Base-by-base conservation (phyloP, 345 rosid genomes). In the Zanthoxylum bungeanum region DNA sequence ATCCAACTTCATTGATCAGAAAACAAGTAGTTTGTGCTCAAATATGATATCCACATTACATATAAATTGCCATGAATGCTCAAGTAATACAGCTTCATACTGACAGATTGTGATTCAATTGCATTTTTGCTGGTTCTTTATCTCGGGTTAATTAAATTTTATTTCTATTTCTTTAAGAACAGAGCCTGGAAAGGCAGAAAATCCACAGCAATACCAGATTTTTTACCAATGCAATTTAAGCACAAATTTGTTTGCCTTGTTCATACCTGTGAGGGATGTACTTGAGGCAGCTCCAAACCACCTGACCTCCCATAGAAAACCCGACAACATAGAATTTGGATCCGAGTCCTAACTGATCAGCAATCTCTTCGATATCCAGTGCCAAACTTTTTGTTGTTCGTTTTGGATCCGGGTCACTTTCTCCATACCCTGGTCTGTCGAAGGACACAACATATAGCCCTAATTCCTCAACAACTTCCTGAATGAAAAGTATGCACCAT, bases 181-280 rank as follows among this genome's bases (percentile, higher is more conserved):
- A 42, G 2, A 42, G 46, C 46, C 46, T 8, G 46, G 12, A 42
- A 27, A 55, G 16, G 60, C 21, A 57, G 16, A 28, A 57, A 10
- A 57, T 57, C 61, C 6, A 10, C 37, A 14, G 37, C 0, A 28
- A 57, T 28, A 14, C 1, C n/a, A 6, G 10, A 16, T 17, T 57
- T 30, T 2, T 30, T 30, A 28, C 8, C 36, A 28, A 9, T 36
- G 61, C 21, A 34, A 22, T 24, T 11, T 36, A 37, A 62, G 50
- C n/a, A 24, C 21, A 22, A 60, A 7, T 25, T 25, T 3, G 2
- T 31, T 16, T 24, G 19, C 37, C 9, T 31, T 21, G 12, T 14
- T 37, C 19, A 66, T 78, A 87, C 89, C 84, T 85, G 56, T 85
- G 86, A 68, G 88, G 85, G 68, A 82, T 87, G 71, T 83, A 82